These are phyloP conservation scores for Gossypium herbaceum DNA, from an alignment of 345 rosid species.

Conservation along the genomic window DNA sequence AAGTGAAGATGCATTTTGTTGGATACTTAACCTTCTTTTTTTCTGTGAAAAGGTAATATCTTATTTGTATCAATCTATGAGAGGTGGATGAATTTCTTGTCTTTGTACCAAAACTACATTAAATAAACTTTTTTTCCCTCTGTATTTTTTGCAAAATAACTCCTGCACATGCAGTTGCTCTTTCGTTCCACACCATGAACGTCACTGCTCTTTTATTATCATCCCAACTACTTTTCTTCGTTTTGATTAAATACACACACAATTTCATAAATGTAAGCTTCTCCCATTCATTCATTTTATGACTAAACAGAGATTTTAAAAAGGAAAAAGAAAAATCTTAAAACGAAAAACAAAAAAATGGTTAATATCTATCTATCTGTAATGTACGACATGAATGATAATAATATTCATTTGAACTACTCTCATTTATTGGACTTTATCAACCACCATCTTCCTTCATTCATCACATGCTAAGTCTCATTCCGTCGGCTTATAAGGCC, in stretches of 20 bases:
- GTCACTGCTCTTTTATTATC: background rate
- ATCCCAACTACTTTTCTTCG: background rate
- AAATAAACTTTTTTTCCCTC: background rate
- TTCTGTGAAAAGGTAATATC: background rate
- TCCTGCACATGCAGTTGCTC: conserved; percentile 1
- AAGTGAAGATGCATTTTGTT: background rate
- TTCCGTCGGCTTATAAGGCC: conserved; percentile 22
- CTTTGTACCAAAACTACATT: too few relatives aligned
- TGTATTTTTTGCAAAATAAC: background rate
- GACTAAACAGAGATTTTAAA: background rate
- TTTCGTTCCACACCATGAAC: background rate
- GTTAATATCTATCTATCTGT: background rate
- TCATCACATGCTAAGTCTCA: background rate
- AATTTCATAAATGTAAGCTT: conserved; percentile 10
- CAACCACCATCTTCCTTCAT: conserved; percentile 36
- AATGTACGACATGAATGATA: background rate
- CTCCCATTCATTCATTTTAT: background rate
- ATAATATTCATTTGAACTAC: conserved; percentile 21
- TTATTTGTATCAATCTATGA: too few relatives aligned
- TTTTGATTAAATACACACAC: background rate
- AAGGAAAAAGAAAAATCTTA: background rate
- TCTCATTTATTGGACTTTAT: conserved; percentile 31
- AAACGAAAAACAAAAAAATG: background rate
- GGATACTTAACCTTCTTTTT: too few relatives aligned
- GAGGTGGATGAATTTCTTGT: too few relatives aligned